Evolutionary conservation across 495 filamentous ascomycete genomes (phyloP).

Genomic region (Penicillium desertorum): DNA sequence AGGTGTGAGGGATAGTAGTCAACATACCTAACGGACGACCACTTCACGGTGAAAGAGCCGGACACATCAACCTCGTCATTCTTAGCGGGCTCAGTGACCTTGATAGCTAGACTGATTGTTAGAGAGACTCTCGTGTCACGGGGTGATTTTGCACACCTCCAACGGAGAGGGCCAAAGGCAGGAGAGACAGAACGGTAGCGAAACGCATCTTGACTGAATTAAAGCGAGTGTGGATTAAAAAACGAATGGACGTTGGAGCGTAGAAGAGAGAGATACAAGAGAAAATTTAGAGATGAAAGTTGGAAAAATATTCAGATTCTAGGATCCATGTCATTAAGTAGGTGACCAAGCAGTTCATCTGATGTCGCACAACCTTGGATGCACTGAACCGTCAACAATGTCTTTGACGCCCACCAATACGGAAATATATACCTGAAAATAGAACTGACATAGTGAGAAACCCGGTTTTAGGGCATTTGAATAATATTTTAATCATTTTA

Average conservation of each 20-base stretch:
- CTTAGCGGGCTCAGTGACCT: slow-evolving; percentile 36
- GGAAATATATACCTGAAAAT: slow-evolving; percentile 12
- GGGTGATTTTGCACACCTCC: slow-evolving; percentile 14
- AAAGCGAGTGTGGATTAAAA: slow-evolving; percentile 6
- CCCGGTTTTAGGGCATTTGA: slow-evolving; percentile 8
- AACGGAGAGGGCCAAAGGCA: slow-evolving; percentile 30
- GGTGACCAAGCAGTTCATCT: neutral
- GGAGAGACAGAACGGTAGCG: slow-evolving; percentile 21
- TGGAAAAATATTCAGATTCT: neutral
- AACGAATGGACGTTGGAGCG: slow-evolving; percentile 4
- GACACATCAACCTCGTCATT: slow-evolving; percentile 30
- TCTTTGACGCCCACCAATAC: neutral
- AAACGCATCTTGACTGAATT: slow-evolving; percentile 28
- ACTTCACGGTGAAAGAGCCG: slow-evolving; percentile 36
- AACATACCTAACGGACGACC: slow-evolving; percentile 38
- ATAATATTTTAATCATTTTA: slow-evolving; percentile 25
- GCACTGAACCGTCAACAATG: neutral
- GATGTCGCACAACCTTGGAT: slow-evolving; percentile 6
- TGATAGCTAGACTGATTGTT: slow-evolving; percentile 27
- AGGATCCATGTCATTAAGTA: neutral
- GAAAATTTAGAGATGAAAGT: neutral
- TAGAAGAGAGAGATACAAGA: neutral
- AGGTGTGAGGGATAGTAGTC: neutral
- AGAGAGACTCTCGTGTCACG: neutral
- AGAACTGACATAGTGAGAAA: neutral